phyloP scores from a whole-genome alignment of 768 basidiomycete genomes.

The Amyloporia xantha region DNA sequence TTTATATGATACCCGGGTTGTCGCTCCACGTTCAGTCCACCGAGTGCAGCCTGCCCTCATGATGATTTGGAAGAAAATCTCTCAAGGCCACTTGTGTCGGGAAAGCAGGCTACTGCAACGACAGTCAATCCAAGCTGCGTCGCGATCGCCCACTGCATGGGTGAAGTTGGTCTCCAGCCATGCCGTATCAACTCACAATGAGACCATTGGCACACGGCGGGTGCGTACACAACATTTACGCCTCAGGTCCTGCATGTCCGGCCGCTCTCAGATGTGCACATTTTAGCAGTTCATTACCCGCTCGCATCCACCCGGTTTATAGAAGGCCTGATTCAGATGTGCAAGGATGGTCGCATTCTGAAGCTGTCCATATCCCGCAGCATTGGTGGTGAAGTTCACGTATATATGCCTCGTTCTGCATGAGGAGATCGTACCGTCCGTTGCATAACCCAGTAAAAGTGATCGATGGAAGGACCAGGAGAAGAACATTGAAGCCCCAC shows the following conservation, averaged over 20 bases:
- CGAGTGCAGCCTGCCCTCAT: slow-evolving; percentile 45
- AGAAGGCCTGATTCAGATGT: slow-evolving; percentile 43
- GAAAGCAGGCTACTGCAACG: slow-evolving; percentile 51
- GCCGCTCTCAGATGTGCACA: slow-evolving; percentile 43
- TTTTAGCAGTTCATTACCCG: slow-evolving; percentile 52
- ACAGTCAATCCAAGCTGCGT: slow-evolving; percentile 27
- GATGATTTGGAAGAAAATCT: slow-evolving; percentile 53
- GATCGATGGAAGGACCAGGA: neutral
- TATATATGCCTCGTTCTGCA: slow-evolving; percentile 59
- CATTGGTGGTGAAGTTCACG: slow-evolving; percentile 51
- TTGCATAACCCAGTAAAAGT: slow-evolving; percentile 47
- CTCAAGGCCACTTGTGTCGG: slow-evolving; percentile 50
- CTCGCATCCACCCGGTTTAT: slow-evolving; percentile 43
- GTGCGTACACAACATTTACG: slow-evolving; percentile 24
- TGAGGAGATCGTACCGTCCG: slow-evolving; percentile 60
- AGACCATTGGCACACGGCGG: too few relatives aligned
- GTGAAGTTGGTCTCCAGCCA: slow-evolving; percentile 31
- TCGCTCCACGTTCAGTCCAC: too few relatives aligned
- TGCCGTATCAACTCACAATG: neutral
- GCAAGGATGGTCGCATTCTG: slow-evolving; percentile 39
- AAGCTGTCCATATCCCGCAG: slow-evolving; percentile 63
- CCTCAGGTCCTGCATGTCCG: slow-evolving; percentile 38
- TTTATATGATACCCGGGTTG: too few relatives aligned
- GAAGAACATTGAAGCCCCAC: slow-evolving; percentile 6
- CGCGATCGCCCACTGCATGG: slow-evolving; percentile 48